These are phyloP conservation scores for Martiniozyma asiatica DNA, from an alignment of 1,139 yeast genomes.

Conservation along the genomic window DNA sequence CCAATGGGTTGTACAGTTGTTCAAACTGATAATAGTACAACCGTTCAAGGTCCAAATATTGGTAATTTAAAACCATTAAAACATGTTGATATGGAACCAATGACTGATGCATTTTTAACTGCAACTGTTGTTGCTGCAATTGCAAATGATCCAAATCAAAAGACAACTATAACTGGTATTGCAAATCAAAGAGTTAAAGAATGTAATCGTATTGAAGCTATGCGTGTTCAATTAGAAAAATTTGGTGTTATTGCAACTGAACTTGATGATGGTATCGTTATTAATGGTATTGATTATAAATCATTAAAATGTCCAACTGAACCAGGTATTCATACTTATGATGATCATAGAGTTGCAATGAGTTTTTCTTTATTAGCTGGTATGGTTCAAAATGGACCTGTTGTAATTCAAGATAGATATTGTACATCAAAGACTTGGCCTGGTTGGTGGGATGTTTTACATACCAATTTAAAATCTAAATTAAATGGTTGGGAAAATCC, in stretches of 20 bases:
- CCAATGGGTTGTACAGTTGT: slow-evolving; percentile 93
- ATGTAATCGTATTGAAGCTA: slow-evolving; percentile 91
- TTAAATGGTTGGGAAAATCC: slow-evolving; percentile 58
- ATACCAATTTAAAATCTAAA: slow-evolving; percentile 48
- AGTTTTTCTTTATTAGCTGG: slow-evolving; percentile 80
- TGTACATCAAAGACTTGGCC: slow-evolving; percentile 99
- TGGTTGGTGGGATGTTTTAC: slow-evolving; percentile 97
- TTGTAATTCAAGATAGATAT: slow-evolving; percentile 69
- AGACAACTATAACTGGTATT: slow-evolving; percentile 87
- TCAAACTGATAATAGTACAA: slow-evolving; percentile 76
- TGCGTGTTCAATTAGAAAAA: slow-evolving; percentile 78
- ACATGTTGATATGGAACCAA: slow-evolving; percentile 93
- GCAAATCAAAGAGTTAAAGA: slow-evolving; percentile 98
- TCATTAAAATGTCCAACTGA: slow-evolving; percentile 38
- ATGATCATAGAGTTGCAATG: slow-evolving; percentile 98
- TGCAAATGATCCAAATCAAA: slow-evolving; percentile 44
- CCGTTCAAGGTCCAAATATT: slow-evolving; percentile 78
- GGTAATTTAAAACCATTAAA: slow-evolving; percentile 61
- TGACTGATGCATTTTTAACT: slow-evolving; percentile 97
- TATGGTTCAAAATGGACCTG: slow-evolving; percentile 35
- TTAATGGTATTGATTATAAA: slow-evolving; percentile 49
- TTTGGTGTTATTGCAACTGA: slow-evolving; percentile 83
- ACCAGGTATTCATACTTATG: slow-evolving; percentile 68
- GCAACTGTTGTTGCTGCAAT: slow-evolving; percentile 92
- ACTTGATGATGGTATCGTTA: slow-evolving; percentile 84